Evolutionary conservation across 2,329 filamentous ascomycete species (phyloP).

Genomic region (Epichloe sp.): DNA sequence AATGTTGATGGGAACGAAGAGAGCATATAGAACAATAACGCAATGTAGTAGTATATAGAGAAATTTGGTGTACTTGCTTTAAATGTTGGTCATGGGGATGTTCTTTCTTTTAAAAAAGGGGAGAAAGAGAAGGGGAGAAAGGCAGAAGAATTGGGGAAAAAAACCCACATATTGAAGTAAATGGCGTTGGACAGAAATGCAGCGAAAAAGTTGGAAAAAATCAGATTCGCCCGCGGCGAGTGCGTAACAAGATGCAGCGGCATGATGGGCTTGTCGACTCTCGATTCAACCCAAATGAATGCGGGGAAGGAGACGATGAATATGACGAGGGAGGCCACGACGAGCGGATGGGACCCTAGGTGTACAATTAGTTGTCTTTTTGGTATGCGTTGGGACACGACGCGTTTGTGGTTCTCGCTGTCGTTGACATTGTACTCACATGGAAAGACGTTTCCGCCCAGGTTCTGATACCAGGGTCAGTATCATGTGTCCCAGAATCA

Average conservation of each 20-base stretch:
- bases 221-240: constrained; percentile 42
- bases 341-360: constrained; percentile 43
- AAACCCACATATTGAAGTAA: constrained; percentile 42
- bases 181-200: constrained; percentile 41
- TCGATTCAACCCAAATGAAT: constrained; percentile 39
- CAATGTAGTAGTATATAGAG: too few species aligned
- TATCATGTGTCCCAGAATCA: too few species aligned
- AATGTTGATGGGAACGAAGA: too few species aligned
- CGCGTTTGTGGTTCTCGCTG: neutral
- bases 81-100: too few species aligned
- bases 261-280: constrained; percentile 43
- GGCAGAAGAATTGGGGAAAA: neutral
- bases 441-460: constrained; percentile 50
- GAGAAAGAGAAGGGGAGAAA: neutral
- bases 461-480: constrained; percentile 25
- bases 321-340: constrained; percentile 36
- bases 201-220: constrained; percentile 40
- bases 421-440: constrained; percentile 25
- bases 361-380: neutral
- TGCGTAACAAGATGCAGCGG: constrained; percentile 38
- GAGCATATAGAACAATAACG: too few species aligned
- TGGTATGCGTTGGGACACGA: neutral
- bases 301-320: constrained; percentile 34
- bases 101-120: neutral
- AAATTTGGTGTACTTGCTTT: too few species aligned